Percentiles rank a stretch among this genome's conserved stretches.
These are phyloP conservation scores for Diaporthe caulivora DNA, from an alignment of 2,329 filamentous ascomycete genomes.

Conservation along the genomic window DNA sequence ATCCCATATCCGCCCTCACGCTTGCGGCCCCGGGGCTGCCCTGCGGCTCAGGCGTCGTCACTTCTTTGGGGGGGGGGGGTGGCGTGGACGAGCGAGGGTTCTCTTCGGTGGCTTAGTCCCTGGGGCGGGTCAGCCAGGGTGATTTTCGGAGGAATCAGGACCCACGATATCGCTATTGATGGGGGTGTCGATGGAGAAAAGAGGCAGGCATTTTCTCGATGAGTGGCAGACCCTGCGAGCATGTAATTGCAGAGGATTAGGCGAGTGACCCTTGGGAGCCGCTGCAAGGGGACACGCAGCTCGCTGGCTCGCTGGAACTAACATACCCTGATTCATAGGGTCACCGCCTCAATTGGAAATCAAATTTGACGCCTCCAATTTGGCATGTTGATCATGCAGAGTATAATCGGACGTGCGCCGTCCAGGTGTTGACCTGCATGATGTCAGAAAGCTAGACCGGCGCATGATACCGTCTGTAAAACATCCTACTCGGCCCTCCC, in stretches of 20 bases:
- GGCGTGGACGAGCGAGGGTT: neutral
- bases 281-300: conserved; percentile 24
- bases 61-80: neutral
- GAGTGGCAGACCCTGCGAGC: conserved; percentile 15
- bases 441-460: conserved; percentile 21
- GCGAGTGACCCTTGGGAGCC: conserved; percentile 27
- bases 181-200: conserved; percentile 1
- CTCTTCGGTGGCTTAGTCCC: conserved; percentile 19
- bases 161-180: conserved; percentile 11
- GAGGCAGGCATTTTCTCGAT: conserved; percentile 10
- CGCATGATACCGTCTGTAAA: conserved; percentile 26
- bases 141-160: conserved; percentile 21
- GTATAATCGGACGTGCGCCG: conserved; percentile 27
- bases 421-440: conserved; percentile 21
- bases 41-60: conserved; percentile 28
- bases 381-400: conserved; percentile 6
- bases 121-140: conserved; percentile 9
- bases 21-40: neutral
- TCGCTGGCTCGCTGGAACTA: neutral
- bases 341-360: conserved; percentile 20
- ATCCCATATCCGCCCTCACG: conserved; percentile 25
- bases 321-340: conserved; percentile 9
- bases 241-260: conserved; percentile 29
- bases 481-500: conserved; percentile 29
- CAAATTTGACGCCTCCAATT: conserved; percentile 7